Evolutionary conservation across 1,139 yeast species (phyloP), one percentile per base, ranked within the genome.

Genomic region (Saccharomyces hybrid): DNA sequence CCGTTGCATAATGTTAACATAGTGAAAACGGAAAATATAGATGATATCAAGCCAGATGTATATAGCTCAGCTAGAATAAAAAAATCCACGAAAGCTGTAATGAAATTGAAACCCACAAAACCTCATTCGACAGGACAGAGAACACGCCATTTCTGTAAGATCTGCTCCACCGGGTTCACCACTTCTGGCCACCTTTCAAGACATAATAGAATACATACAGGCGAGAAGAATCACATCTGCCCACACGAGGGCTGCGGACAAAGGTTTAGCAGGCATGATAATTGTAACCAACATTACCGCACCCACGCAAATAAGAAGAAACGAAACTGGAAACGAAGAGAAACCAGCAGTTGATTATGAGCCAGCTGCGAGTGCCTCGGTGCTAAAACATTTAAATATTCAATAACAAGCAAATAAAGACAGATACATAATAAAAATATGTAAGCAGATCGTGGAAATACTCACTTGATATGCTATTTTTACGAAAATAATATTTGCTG

Each of bases 181-280:
- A 90, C 97, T 0, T 86, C 95, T 4, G 97, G 97, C 25, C 97
- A 90, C 70, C 76, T 90, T 58, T 91, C 95, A n/a, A 78, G 97
- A 62, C 97, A 89, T 70, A 82, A 86, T 65, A 75, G 96, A 55
- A 89, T 89, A 50, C 97, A 90, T 69, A 89, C 97, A 0, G 97
- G 97, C 25, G 97, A 89, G 63, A 80, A 91, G 64, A 88, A 87
- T 63, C 95, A 88, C 69, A 74, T 76, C 16, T 90, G 97, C 70
- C 96, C 96, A 0, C 82, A 80, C 73, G 86, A 86, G 25, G 84
- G 86, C 9, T 90, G 97, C 71, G 82, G 77, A 13, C 95, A 96
- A 26, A 74, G 90, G 52, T 90, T 90, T 69, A 90, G 96, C 49
- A 79, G 97, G 64, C 96, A 89, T 69, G 97, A 90, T 70, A 90